Evolutionary conservation across 768 basidiomycete genomes (phyloP), one percentile per base, ranked within the genome.

Genomic region (Termitomyces heimii): DNA sequence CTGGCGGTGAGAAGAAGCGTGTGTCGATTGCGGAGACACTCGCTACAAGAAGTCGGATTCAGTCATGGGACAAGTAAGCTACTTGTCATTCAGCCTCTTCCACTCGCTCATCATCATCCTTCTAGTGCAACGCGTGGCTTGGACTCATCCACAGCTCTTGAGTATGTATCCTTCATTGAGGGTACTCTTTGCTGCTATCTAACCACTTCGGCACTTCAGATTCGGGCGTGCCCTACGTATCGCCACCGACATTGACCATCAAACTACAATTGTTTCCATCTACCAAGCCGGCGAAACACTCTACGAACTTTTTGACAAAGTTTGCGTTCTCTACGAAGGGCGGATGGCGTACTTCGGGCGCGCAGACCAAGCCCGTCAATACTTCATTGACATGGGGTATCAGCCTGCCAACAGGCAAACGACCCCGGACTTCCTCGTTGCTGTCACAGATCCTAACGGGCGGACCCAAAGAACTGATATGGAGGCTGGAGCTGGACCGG

Each of bases 251-350:
- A 75, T 82, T 1, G 69, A 72, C 42, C 67, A 70, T 24, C 65
- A 72, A 50, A 71, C 87, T 0, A 90, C 86, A 0, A 79, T 94
- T 57, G 89, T 89, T 22, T 87, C 90, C 0, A 83, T 94, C 42
- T 92, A 94, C 70, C 92, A 94, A 72, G 90, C 89, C 10, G 85
- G 88, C 51, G 89, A 93, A 67, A 75, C 77, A 2, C 70, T 89
- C 0, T 86, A 82, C 60, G 53, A 80, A 13, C 70, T 78, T 5
- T 94, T 80, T 66, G 75, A 93, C 76, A 89, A 90, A 67, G 77
- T 92, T 8, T 85, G 88, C 65, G 77, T 93, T 51, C 80, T 94
- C 63, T 83, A 88, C 67, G 86, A 87, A 64, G 88, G 89, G 14
- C 74, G 76, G 24, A 84, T 87, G 78, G 82, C 82, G n/a, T 94